These are phyloP conservation scores for Fusarium sp. DNA, from an alignment of 2,329 filamentous ascomycete genomes.

Conservation along the genomic window DNA sequence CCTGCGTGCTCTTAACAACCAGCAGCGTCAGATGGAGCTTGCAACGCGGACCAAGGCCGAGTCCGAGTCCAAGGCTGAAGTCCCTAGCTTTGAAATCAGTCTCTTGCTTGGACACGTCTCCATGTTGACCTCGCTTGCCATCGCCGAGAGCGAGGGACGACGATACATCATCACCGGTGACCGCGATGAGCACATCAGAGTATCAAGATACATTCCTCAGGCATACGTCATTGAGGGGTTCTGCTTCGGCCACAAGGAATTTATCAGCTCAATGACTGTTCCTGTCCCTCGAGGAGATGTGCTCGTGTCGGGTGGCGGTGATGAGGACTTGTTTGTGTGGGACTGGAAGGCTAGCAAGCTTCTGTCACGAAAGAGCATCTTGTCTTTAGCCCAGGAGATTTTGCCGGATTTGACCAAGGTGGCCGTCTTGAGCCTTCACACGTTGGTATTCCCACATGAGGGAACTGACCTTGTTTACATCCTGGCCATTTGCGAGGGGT, in stretches of 20 bases:
- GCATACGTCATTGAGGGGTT: slow-evolving; percentile 89
- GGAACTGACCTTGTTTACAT: slow-evolving; percentile 51
- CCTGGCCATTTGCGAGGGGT: slow-evolving; percentile 70
- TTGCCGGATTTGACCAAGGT: slow-evolving; percentile 54
- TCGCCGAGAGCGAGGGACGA: slow-evolving; percentile 58
- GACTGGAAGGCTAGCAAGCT: slow-evolving; percentile 75
- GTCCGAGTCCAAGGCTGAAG: slow-evolving; percentile 49
- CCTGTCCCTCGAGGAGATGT: slow-evolving; percentile 66
- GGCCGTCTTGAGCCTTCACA: slow-evolving; percentile 60
- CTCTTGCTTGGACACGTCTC: slow-evolving; percentile 94
- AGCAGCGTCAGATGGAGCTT: slow-evolving; percentile 61
- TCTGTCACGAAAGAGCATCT: slow-evolving; percentile 66
- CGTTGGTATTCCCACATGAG: slow-evolving; percentile 48
- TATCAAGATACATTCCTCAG: slow-evolving; percentile 85
- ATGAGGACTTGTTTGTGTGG: slow-evolving; percentile 84
- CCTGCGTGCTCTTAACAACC: slow-evolving; percentile 69
- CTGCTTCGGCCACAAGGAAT: slow-evolving; percentile 89
- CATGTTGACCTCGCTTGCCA: slow-evolving; percentile 83
- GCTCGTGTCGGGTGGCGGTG: slow-evolving; percentile 89
- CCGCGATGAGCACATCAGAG: slow-evolving; percentile 81
- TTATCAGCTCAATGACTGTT: slow-evolving; percentile 82
- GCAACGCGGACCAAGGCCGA: slow-evolving; percentile 41
- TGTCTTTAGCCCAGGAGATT: slow-evolving; percentile 56
- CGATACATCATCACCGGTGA: slow-evolving; percentile 68
- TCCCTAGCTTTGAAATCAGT: slow-evolving; percentile 75